Percentiles rank a stretch among this genome's conserved stretches.
These are phyloP conservation scores for Cryphonectria carpinicola DNA, from an alignment of 2,329 filamentous ascomycete genomes.

Conservation along the genomic window DNA sequence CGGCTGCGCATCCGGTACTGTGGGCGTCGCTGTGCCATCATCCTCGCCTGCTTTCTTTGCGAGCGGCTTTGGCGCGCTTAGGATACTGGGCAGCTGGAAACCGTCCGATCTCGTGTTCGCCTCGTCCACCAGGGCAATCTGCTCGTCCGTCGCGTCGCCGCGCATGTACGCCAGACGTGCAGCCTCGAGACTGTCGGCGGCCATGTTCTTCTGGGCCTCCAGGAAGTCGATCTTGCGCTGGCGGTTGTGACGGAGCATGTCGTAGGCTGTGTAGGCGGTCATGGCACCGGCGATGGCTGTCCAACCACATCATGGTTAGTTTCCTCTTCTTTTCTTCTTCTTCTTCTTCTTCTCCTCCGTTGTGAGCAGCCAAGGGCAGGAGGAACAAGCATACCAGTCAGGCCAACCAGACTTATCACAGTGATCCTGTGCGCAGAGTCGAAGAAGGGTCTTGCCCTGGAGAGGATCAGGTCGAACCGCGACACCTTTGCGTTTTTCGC, in stretches of 20 bases:
- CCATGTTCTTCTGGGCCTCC: conserved; percentile 57
- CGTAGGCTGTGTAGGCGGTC: conserved; percentile 62
- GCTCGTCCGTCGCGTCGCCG: conserved; percentile 59
- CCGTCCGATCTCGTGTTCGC: conserved; percentile 53
- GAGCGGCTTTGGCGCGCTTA: conserved; percentile 46
- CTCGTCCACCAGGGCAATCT: conserved; percentile 60
- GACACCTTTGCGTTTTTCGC: conserved; percentile 63
- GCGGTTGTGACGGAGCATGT: conserved; percentile 65
- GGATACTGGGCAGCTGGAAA: conserved; percentile 54
- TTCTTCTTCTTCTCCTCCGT: background rate
- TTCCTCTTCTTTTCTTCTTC: background rate
- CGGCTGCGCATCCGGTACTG: conserved; percentile 34
- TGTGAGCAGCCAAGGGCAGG: background rate
- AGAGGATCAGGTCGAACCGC: conserved; percentile 54
- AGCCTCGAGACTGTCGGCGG: conserved; percentile 58
- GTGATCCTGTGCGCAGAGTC: conserved; percentile 61
- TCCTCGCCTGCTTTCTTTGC: conserved; percentile 11
- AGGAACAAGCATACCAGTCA: conserved; percentile 52
- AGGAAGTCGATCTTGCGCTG: conserved; percentile 63
- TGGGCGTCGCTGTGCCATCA: conserved; percentile 32
- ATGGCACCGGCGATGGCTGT: conserved; percentile 58
- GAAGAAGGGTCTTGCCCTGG: conserved; percentile 52
- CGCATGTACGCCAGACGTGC: conserved; percentile 65
- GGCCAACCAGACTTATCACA: conserved; percentile 57
- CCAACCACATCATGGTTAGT: conserved; percentile 17